phyloP scores from a whole-genome alignment of 1,284 basidiomycete genomes.

The Meira miltonrushii region DNA sequence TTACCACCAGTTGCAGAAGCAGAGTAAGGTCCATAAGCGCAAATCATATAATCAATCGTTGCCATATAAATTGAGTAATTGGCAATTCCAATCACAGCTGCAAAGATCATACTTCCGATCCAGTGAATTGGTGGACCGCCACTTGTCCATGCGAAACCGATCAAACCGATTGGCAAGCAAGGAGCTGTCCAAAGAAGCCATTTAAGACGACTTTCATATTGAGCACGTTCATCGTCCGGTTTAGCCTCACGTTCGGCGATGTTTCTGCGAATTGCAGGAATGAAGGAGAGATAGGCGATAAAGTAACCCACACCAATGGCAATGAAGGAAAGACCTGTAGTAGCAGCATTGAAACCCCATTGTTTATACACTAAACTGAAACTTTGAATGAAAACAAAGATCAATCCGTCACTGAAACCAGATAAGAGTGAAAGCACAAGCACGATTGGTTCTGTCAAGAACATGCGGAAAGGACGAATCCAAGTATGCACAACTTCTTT shows the following conservation, averaged over 20 bases:
- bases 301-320: conserved; percentile 55
- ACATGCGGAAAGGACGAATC: conserved; percentile 53
- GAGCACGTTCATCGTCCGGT: conserved; percentile 13
- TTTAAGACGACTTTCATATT: conserved; percentile 51
- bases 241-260: conserved; percentile 5
- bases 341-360: conserved; percentile 53
- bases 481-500: conserved; percentile 52
- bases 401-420: conserved; percentile 54
- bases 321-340: conserved; percentile 52
- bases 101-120: conserved; percentile 56
- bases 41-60: conserved; percentile 52
- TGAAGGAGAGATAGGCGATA: conserved; percentile 8
- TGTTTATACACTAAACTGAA: conserved; percentile 54
- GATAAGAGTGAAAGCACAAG: conserved; percentile 54
- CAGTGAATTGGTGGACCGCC: conserved; percentile 51
- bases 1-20: conserved; percentile 54
- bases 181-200: conserved; percentile 53
- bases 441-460: conserved; percentile 55
- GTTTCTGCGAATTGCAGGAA: conserved; percentile 8
- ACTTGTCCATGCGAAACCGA: conserved; percentile 55
- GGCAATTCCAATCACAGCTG: conserved; percentile 53
- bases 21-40: conserved; percentile 54
- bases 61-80: conserved; percentile 50
- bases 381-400: conserved; percentile 55
- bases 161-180: conserved; percentile 54